phyloP scores from a whole-genome alignment of 441 rosid species.

The Jatropha multifida region DNA sequence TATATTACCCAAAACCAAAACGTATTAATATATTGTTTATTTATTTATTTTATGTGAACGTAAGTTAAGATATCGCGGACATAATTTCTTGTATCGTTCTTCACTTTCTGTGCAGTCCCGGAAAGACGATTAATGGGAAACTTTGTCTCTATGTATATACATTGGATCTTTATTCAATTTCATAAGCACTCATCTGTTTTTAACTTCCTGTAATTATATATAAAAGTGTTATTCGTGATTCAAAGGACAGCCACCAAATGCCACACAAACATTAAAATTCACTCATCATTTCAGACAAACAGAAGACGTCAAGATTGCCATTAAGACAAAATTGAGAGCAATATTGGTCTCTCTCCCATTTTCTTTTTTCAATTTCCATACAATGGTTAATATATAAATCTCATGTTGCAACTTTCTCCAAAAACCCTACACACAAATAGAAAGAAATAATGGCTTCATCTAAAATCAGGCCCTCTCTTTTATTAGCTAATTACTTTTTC shows the following conservation, averaged over 20 bases:
- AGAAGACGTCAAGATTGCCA: background rate
- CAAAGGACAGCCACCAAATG: background rate
- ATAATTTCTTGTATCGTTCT: no score
- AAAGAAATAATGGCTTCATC: constrained; percentile 10
- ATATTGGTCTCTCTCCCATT: background rate
- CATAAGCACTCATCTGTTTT: background rate
- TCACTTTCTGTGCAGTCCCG: no score
- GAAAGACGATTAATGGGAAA: no score
- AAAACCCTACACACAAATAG: background rate
- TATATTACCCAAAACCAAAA: no score
- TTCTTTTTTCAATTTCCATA: no score
- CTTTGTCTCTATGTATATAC: background rate
- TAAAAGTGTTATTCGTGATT: background rate
- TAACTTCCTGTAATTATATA: background rate
- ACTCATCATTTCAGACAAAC: background rate
- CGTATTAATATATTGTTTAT: no score
- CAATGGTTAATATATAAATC: background rate
- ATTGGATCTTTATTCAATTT: background rate
- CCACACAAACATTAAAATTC: background rate
- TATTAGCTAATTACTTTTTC: background rate
- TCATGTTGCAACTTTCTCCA: background rate
- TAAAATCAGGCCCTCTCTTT: background rate
- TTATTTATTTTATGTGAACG: no score
- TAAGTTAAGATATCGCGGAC: no score
- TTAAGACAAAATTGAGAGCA: no score